Evolutionary conservation across 176 grass and related monocot genomes (phyloP).

Genomic region (Chrysopogon serrulatus): DNA sequence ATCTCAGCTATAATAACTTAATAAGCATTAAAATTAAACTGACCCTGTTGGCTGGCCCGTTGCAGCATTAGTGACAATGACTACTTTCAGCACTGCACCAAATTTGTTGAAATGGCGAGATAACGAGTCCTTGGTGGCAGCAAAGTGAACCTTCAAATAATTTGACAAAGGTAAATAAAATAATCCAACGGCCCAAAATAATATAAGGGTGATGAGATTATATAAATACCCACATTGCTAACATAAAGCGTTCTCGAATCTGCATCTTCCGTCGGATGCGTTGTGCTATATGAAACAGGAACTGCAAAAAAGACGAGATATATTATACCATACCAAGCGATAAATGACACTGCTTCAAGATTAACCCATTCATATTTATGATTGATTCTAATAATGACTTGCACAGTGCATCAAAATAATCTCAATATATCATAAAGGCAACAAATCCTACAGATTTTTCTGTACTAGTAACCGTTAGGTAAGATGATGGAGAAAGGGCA

Average conservation of each 20-base stretch:
- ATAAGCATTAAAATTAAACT: conserved; percentile 26
- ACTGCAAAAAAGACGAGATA: conserved; percentile 37
- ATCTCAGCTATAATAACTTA: background rate
- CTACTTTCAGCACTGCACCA: conserved; percentile 91
- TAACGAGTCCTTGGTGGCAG: conserved; percentile 85
- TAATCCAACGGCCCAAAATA: background rate
- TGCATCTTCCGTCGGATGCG: conserved; percentile 64
- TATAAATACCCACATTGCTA: conserved; percentile 73
- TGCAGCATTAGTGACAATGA: conserved; percentile 80
- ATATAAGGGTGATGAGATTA: background rate
- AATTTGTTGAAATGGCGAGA: conserved; percentile 98
- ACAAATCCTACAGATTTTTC: background rate
- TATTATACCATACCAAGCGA: conserved; percentile 20
- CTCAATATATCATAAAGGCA: background rate
- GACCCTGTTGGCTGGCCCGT: conserved; percentile 93
- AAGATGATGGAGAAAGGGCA: background rate
- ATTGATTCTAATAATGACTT: background rate
- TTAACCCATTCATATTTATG: background rate
- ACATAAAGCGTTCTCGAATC: conserved; percentile 86
- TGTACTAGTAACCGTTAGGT: background rate
- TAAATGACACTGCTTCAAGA: background rate
- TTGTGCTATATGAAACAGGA: conserved; percentile 59
- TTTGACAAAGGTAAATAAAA: conserved; percentile 32
- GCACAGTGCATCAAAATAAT: background rate
- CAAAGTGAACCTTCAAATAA: conserved; percentile 85